phyloP scores from a whole-genome alignment of 192 early-diverging fungal species.

The Podila minutissima region DNA sequence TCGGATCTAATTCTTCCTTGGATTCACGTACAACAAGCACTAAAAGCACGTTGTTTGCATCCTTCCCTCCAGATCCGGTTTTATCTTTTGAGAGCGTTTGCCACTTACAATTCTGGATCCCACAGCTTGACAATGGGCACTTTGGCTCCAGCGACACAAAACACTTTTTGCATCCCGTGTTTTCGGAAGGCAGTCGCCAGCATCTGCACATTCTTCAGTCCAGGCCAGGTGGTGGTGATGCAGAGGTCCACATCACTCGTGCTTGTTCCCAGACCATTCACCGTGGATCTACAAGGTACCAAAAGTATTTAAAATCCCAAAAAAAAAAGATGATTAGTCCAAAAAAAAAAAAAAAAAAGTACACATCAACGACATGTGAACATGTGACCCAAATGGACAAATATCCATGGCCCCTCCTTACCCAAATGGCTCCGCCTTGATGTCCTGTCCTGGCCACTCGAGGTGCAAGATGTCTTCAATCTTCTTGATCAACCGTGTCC shows the following conservation, averaged over 20 bases:
- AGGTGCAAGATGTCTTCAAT: constrained; percentile 78
- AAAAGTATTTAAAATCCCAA: not conserved
- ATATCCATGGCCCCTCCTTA: constrained; percentile 39
- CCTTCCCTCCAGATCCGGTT: too few relatives aligned
- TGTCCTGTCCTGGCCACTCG: constrained; percentile 85
- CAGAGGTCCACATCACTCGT: constrained; percentile 93
- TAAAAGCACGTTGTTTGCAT: too few relatives aligned
- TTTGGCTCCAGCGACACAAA: constrained; percentile 84
- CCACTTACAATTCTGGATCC: constrained; percentile 85
- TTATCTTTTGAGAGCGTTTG: too few relatives aligned
- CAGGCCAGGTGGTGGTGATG: constrained; percentile 85
- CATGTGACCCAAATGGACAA: not conserved
- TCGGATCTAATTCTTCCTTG: not conserved
- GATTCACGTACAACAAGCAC: not conserved
- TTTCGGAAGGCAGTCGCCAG: constrained; percentile 78
- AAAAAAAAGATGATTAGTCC: constrained; percentile 2
- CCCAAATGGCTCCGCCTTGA: constrained; percentile 90
- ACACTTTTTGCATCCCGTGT: constrained; percentile 83
- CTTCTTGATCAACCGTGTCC: constrained; percentile 79
- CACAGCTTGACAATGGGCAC: constrained; percentile 94
- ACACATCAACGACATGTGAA: not conserved
- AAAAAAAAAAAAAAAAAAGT: not conserved
- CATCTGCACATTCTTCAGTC: constrained; percentile 77
- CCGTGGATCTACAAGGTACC: constrained; percentile 71
- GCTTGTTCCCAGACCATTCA: constrained; percentile 87